Percentiles rank a stretch among this genome's conserved stretches.
Evolutionary conservation across 257 asterid genomes (phyloP).

Genomic region (Petunia secreta): DNA sequence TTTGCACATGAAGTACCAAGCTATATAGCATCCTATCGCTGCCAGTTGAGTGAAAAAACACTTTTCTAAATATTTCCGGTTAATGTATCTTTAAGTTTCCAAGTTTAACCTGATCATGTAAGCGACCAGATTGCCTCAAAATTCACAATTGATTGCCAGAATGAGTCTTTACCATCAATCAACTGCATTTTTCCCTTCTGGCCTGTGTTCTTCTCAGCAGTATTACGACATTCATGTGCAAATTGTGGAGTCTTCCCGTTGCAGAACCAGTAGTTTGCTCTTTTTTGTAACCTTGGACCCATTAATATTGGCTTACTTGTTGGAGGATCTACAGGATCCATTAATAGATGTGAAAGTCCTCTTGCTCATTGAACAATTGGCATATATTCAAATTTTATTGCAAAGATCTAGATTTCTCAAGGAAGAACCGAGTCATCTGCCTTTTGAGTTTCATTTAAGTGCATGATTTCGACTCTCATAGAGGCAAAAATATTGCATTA

Average conservation of each 20-base stretch:
- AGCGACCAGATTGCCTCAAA: not conserved
- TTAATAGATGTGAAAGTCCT: constrained; percentile 3
- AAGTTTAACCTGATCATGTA: not conserved
- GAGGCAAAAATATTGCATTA: not conserved
- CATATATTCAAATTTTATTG: not conserved
- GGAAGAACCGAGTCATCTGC: not conserved
- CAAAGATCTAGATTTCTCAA: not conserved
- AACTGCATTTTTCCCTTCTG: not conserved
- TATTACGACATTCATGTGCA: not conserved
- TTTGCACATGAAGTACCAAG: not conserved
- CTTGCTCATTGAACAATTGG: not conserved
- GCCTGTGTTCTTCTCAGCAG: not conserved
- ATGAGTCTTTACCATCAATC: constrained; percentile 12
- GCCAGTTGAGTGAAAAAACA: not conserved
- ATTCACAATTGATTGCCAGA: not conserved
- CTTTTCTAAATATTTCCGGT: not conserved
- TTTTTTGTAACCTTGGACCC: not conserved
- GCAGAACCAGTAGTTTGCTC: constrained; percentile 15
- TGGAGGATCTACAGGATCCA: constrained; percentile 12
- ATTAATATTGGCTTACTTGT: not conserved
- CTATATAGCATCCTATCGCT: not conserved
- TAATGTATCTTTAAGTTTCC: not conserved
- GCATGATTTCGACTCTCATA: not conserved
- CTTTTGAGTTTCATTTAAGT: not conserved
- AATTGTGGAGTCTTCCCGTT: not conserved